These are phyloP conservation scores for Helicocarpus griseus DNA, from an alignment of 2,329 filamentous ascomycete species.

Conservation along the genomic window DNA sequence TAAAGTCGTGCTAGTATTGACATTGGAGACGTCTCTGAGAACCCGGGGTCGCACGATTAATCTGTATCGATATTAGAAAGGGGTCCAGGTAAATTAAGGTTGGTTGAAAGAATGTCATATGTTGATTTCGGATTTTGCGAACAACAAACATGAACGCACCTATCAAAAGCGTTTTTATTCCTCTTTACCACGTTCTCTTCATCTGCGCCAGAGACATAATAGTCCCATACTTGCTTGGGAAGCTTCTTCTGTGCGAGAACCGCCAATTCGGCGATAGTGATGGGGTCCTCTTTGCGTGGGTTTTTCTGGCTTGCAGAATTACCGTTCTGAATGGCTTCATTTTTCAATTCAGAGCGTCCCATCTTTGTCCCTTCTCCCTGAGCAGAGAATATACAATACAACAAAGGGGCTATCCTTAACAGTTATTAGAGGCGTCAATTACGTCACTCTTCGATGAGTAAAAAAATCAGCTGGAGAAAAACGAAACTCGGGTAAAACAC, in stretches of 20 bases:
- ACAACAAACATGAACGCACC: not conserved
- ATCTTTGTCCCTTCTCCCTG: not conserved
- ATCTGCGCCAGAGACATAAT: not conserved
- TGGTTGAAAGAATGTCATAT: not conserved
- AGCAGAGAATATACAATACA: too few species aligned
- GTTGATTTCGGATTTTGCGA: not conserved
- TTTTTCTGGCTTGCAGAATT: not conserved
- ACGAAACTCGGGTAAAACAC: too few species aligned
- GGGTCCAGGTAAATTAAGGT: not conserved
- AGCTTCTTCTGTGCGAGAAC: not conserved
- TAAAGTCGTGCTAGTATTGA: slow-evolving; percentile 39
- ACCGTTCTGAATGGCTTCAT: not conserved
- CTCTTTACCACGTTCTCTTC: not conserved
- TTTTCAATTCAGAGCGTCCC: not conserved
- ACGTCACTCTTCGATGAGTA: too few species aligned
- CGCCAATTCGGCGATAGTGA: not conserved
- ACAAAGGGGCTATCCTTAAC: too few species aligned
- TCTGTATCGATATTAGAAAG: not conserved
- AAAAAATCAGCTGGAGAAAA: too few species aligned
- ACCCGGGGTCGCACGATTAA: not conserved
- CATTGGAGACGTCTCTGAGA: not conserved
- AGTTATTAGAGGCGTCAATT: too few species aligned
- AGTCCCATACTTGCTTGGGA: slow-evolving; percentile 3
- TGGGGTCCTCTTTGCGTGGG: not conserved
- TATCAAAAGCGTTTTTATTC: slow-evolving; percentile 1